Evolutionary conservation across 2,329 filamentous ascomycete species (phyloP), one percentile per base, ranked within the genome.

Genomic region (Graphilbum sp.): DNA sequence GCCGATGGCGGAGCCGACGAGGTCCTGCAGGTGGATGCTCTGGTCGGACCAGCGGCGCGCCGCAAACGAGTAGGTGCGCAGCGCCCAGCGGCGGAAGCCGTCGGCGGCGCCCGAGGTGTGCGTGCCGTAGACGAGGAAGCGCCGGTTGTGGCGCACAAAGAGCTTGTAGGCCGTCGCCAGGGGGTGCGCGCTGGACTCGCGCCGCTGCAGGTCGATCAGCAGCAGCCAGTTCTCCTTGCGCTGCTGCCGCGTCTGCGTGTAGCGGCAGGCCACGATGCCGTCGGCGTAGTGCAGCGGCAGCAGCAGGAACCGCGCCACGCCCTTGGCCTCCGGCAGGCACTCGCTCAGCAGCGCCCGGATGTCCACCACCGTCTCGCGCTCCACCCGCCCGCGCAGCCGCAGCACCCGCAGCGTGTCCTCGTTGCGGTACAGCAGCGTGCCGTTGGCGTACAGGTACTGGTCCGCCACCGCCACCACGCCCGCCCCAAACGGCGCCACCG

Each of bases 61-160:
- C 9, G 43, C 37, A 27, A 79, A 53, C 43, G 68, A 52, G 43
- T 68, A 68, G 3, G 69, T 67, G 23, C 62, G 57, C 24, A 85
- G 57, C 0, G 64, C 56, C 81, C 81, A 86, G 50, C 73, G 69
- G 24, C 64, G 66, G 44, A 68, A 64, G 0, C 69, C 72, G 46
- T 74, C 66, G 2, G 58, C 53, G 5, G 66, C 4, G 59, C 35
- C 50, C 7, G 64, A 64, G 0, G 69, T 74, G 51, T 75, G 70
- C 0, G 73, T 77, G 5, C 78, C 80, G 46, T 72, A 79, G 48
- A 76, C 79, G 3, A 86, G 60, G 50, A 70, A 75, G 2, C 63
- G 49, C 2, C 53, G 48, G 41, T 73, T 72, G 43, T 83, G 79
- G 10, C 79, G 69, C 3, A 79, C 76, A 51, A 85, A 82, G 2